A percentile compares a stretch with the other conserved stretches of the same genome.
phyloP scores from a whole-genome alignment of 306 rosid species.

The Arachis stenosperma region DNA sequence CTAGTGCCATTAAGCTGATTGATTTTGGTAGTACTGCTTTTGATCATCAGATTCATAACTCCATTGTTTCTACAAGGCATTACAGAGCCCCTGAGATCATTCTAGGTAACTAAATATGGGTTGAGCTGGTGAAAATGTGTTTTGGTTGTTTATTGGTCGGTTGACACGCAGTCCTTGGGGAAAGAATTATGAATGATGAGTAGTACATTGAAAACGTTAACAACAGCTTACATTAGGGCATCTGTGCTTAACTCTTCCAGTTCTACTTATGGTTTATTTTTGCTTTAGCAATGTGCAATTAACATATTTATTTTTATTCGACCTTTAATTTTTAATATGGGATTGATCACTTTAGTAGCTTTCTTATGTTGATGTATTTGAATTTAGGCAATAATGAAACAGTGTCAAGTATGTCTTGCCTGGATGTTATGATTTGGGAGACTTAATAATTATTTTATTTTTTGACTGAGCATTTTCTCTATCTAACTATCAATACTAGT shows the following conservation, averaged over 20 bases:
- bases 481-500: neutral
- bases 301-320: neutral
- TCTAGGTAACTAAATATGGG: conserved; percentile 74
- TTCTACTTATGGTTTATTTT: neutral
- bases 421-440: conserved; percentile 21
- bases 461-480: neutral
- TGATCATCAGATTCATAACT: conserved; percentile 90
- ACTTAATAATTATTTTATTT: conserved; percentile 6
- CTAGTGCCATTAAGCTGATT: conserved; percentile 99
- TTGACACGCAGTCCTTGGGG: conserved; percentile 22
- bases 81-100: conserved; percentile 98
- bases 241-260: conserved; percentile 14
- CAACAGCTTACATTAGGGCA: neutral
- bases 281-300: conserved; percentile 9
- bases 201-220: conserved; percentile 18
- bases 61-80: conserved; percentile 97
- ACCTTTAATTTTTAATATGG: neutral
- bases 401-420: conserved; percentile 19
- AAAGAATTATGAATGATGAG: neutral
- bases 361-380: neutral
- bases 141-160: conserved; percentile 39
- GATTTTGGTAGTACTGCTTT: conserved; percentile 97
- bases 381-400: neutral
- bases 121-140: conserved; percentile 50
- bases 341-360: neutral